Evolutionary conservation across 202 grass and related monocot species (phyloP), one percentile per base, ranked within the genome.

Genomic region (Setaria viridis): DNA sequence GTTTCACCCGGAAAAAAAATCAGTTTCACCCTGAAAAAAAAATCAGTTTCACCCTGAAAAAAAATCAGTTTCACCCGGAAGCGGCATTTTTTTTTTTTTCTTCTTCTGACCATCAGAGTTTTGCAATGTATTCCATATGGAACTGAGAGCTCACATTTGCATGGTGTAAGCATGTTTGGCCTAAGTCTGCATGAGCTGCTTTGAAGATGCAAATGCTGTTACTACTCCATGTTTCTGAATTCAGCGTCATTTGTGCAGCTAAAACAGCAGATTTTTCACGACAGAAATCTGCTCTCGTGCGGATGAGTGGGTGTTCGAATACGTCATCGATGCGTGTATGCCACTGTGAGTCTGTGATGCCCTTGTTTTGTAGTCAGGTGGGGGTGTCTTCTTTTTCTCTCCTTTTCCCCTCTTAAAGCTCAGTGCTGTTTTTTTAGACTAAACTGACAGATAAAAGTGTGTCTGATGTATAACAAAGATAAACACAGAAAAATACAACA

Each of bases 281-380:
- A 32, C 29, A 32, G 30, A 33, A 50, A 30, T 15, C 15, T 6
- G 11, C 21, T 13, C 43, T 16, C 42, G 21, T 41, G 10, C 41
- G 6, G 42, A 45, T 9, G 42, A 2, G n/a, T 14, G 20, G 14
- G 9, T 50, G 11, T 14, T 50, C 3, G 11, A 13, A 50, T 50
- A 50, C 11, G 12, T 50, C 48, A 14, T 50, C 48, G 34, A 25
- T 25, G 37, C n/a, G 1, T 33, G 20, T 20, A 34, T 48, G 9
- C 33, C 49, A 51, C 60, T 45, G 8, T 45, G 42, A 1, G 8
- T 9, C 7, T 37, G 58, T 64, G 17, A 32, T 10, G 45, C 2
- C 2, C 34, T 48, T 79, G 77, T 66, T 37, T 4, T 65, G 15
- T 79, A 79, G 77, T 79, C 60, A 79, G 77, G 60, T 79, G 17